These are phyloP conservation scores for Tillandsia leiboldiana DNA, from an alignment of 176 grass and related monocot genomes.

Conservation along the genomic window DNA sequence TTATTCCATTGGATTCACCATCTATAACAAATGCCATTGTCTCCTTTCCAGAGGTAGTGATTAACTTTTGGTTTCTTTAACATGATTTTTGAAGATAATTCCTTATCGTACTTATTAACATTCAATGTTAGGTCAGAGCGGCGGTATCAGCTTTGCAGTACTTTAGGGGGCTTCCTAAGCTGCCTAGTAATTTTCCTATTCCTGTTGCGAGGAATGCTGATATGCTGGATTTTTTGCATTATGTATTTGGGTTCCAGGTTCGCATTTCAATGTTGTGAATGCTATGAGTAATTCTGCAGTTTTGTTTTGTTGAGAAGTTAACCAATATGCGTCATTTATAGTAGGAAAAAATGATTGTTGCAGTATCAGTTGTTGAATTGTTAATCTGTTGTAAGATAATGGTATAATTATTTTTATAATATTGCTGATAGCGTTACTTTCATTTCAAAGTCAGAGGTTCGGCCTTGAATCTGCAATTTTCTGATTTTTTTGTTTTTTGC, in stretches of 20 bases:
- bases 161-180: constrained; percentile 50
- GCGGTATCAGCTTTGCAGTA: constrained; percentile 82
- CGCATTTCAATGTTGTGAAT: constrained; percentile 2
- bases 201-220: constrained; percentile 74
- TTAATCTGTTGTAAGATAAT: no score
- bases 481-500: no score
- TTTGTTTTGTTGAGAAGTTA: neutral
- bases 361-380: no score
- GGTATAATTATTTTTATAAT: no score
- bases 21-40: constrained; percentile 70
- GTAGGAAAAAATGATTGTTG: neutral
- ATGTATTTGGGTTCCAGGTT: constrained; percentile 89
- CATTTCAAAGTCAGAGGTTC: no score
- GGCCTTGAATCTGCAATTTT: no score
- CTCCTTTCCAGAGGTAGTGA: constrained; percentile 56
- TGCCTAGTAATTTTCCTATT: constrained; percentile 51
- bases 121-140: constrained; percentile 53
- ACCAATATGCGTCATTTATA: neutral
- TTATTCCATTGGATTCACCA: constrained; percentile 72
- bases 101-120: neutral
- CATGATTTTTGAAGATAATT: neutral
- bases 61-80: constrained; percentile 5
- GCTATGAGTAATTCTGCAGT: neutral
- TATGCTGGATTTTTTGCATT: constrained; percentile 88
- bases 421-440: no score